phyloP scores from a whole-genome alignment of 2,329 filamentous ascomycete genomes.

The Aschersonia sp. region DNA sequence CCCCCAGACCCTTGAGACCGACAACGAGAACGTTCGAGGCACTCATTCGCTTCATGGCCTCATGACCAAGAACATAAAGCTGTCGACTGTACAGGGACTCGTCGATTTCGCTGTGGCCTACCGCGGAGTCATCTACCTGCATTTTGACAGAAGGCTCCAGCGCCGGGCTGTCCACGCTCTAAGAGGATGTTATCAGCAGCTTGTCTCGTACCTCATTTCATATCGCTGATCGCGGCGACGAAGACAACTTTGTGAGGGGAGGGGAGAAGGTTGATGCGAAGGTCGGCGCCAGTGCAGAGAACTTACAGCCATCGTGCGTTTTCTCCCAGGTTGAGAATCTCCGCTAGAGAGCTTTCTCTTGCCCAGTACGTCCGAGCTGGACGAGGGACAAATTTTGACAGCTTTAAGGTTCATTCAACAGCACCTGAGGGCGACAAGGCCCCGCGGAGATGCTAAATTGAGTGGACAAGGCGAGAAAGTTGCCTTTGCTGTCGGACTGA shows the following conservation, averaged over 20 bases:
- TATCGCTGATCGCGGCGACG: neutral
- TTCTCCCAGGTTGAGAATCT: slow-evolving; percentile 40
- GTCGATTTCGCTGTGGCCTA: slow-evolving; percentile 47
- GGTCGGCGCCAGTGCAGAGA: neutral
- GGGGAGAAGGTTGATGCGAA: too few relatives aligned
- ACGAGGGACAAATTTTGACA: slow-evolving; percentile 19
- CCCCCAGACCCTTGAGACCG: slow-evolving; percentile 84
- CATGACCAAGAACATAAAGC: slow-evolving; percentile 56
- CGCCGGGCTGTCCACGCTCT: slow-evolving; percentile 40
- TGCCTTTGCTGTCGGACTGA: neutral
- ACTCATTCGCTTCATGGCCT: slow-evolving; percentile 98
- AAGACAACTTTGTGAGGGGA: neutral
- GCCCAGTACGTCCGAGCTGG: slow-evolving; percentile 38
- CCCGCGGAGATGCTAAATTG: slow-evolving; percentile 7
- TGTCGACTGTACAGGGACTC: slow-evolving; percentile 62
- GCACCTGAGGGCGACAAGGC: slow-evolving; percentile 21
- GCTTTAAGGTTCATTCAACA: slow-evolving; percentile 2
- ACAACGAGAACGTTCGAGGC: slow-evolving; percentile 88
- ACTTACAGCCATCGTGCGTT: slow-evolving; percentile 49
- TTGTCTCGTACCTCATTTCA: neutral
- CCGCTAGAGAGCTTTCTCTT: slow-evolving; percentile 53
- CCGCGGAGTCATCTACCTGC: slow-evolving; percentile 48
- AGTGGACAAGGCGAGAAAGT: neutral
- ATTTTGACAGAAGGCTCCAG: slow-evolving; percentile 49
- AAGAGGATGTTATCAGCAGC: slow-evolving; percentile 4